phyloP scores from a whole-genome alignment of 176 grass and related monocot genomes.

The Raddia distichophylla region DNA sequence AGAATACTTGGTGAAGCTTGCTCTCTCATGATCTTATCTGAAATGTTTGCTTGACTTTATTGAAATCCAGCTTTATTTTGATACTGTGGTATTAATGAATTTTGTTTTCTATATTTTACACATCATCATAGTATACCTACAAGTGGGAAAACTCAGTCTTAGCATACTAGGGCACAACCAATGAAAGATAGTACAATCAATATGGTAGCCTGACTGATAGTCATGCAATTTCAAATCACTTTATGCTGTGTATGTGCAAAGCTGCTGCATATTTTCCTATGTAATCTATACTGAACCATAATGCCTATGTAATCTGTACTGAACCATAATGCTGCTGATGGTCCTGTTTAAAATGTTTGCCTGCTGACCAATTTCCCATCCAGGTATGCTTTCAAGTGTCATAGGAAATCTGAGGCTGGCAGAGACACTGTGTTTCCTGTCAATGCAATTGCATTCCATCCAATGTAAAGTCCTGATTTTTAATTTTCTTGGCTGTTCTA shows the following conservation, averaged over 20 bases:
- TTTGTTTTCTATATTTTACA: background rate
- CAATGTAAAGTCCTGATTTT: conserved; percentile 62
- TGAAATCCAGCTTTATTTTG: background rate
- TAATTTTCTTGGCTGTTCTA: background rate
- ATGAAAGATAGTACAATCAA: background rate
- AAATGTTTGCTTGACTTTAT: background rate
- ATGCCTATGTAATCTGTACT: background rate
- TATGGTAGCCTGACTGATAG: background rate
- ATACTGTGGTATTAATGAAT: background rate
- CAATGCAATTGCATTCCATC: conserved; percentile 98
- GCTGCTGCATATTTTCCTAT: background rate
- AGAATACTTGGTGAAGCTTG: background rate
- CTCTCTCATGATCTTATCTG: background rate
- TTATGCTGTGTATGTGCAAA: background rate
- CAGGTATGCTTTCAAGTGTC: conserved; percentile 99
- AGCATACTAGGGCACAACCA: background rate
- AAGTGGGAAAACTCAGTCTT: background rate
- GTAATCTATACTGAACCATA: conserved; percentile 29
- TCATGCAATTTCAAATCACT: background rate
- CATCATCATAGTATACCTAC: background rate
- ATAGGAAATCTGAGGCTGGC: conserved; percentile 88
- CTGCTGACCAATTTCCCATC: conserved; percentile 29
- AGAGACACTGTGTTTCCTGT: conserved; percentile 95
- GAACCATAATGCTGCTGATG: conserved; percentile 2
- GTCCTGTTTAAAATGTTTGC: conserved; percentile 4